These are phyloP conservation scores for Dendrobium nobile DNA, from an alignment of 106 monocot species.

Conservation along the genomic window DNA sequence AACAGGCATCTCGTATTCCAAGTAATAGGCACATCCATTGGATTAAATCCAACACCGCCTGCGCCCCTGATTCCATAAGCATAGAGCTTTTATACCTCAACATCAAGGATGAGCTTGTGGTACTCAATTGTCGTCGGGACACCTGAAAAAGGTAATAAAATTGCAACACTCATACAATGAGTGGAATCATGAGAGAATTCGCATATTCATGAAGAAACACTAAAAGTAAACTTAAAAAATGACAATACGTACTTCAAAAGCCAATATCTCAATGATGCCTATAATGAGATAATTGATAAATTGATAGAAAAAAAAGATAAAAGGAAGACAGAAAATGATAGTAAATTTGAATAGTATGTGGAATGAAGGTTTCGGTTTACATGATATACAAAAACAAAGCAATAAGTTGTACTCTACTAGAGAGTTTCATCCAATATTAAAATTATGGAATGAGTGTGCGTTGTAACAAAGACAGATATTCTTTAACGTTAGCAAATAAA, in stretches of 20 bases:
- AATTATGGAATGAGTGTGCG: neutral
- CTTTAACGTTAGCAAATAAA: neutral
- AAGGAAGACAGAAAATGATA: too few relatives aligned
- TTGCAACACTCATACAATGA: neutral
- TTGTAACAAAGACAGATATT: neutral
- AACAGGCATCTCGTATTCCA: neutral
- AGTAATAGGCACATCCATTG: neutral
- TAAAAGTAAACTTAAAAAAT: neutral
- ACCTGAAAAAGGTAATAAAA: slow-evolving; percentile 36
- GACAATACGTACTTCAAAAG: neutral
- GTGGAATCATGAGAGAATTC: neutral
- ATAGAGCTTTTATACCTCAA: slow-evolving; percentile 47
- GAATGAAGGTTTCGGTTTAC: too few relatives aligned
- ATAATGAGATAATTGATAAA: too few relatives aligned
- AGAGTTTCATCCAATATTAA: neutral
- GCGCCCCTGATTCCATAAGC: neutral
- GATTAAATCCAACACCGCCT: neutral
- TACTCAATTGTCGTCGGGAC: slow-evolving; percentile 91
- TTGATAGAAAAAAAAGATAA: too few relatives aligned
- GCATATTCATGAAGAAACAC: neutral
- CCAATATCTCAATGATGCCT: neutral
- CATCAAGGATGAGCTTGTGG: slow-evolving; percentile 84
- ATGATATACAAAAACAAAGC: neutral
- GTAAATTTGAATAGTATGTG: too few relatives aligned
- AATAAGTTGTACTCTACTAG: neutral